These are phyloP conservation scores for Fusarium armeniacum DNA, from an alignment of 2,329 filamentous ascomycete genomes.

Conservation along the genomic window DNA sequence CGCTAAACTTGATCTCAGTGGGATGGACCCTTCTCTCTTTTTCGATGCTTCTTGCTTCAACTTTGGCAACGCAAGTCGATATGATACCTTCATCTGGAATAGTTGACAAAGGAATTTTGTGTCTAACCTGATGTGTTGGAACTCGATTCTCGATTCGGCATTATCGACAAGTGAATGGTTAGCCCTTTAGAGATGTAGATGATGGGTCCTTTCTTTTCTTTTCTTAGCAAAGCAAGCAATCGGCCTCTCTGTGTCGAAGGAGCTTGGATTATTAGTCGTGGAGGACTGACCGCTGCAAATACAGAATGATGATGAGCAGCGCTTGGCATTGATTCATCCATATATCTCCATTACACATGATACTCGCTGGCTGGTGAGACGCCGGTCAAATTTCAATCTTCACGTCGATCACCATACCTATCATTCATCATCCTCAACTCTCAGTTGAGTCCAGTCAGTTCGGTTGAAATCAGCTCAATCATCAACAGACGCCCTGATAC, in stretches of 20 bases:
- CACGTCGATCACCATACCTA: conserved; percentile 40
- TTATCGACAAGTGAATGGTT: not conserved
- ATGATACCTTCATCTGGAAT: conserved; percentile 3
- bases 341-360: not conserved
- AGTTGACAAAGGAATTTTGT: not conserved
- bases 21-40: conserved; percentile 14
- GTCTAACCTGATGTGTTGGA: not conserved
- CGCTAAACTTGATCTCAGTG: conserved; percentile 22
- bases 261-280: not conserved
- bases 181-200: not conserved
- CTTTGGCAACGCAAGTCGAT: not conserved
- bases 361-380: conserved; percentile 18
- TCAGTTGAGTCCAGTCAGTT: not conserved
- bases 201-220: not conserved
- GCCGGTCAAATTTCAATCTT: conserved; percentile 51
- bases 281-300: conserved; percentile 1
- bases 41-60: conserved; percentile 2
- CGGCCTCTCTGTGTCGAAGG: not conserved
- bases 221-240: conserved; percentile 5
- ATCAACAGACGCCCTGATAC: not conserved
- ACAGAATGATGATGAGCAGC: conserved; percentile 28
- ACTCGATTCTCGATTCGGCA: conserved; percentile 1
- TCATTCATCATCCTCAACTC: not conserved
- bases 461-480: no score
- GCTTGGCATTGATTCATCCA: conserved; percentile 26